A percentile compares a stretch with the other conserved stretches of the same genome.
These are phyloP conservation scores for Epicoccum sorghinum DNA, from an alignment of 2,329 filamentous ascomycete species.

Conservation along the genomic window DNA sequence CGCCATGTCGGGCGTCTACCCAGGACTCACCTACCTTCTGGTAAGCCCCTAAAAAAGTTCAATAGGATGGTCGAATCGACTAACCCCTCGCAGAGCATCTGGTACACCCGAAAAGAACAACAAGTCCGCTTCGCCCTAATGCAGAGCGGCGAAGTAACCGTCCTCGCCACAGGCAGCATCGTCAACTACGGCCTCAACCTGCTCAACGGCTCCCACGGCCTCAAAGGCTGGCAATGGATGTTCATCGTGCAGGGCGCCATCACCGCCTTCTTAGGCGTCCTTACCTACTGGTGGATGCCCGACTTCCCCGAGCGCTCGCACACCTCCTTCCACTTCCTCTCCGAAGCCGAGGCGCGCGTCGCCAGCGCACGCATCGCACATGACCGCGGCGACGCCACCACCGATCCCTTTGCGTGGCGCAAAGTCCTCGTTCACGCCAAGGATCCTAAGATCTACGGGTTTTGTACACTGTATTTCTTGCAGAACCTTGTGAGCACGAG, in stretches of 20 bases:
- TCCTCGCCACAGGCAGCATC: constrained; percentile 69
- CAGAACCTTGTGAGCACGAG: constrained; percentile 70
- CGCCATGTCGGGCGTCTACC: constrained; percentile 58
- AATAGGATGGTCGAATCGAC: too few relatives aligned
- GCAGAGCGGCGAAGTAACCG: constrained; percentile 68
- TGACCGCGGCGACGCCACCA: constrained; percentile 65
- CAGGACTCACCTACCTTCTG: constrained; percentile 59
- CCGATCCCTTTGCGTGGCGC: constrained; percentile 62
- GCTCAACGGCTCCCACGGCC: constrained; percentile 60
- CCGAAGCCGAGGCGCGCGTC: constrained; percentile 60
- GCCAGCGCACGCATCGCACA: constrained; percentile 63
- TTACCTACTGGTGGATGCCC: constrained; percentile 73
- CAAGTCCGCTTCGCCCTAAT: constrained; percentile 70
- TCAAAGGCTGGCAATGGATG: constrained; percentile 73
- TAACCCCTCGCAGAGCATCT: too few relatives aligned
- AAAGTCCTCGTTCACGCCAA: constrained; percentile 63
- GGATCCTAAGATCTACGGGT: constrained; percentile 69
- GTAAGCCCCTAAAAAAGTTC: too few relatives aligned
- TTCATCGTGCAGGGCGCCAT: constrained; percentile 70
- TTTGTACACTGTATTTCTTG: constrained; percentile 69
- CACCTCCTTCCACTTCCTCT: constrained; percentile 64
- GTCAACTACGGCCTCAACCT: constrained; percentile 73
- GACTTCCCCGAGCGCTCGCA: constrained; percentile 70
- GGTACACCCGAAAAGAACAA: constrained; percentile 69
- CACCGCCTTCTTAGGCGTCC: constrained; percentile 61